Evolutionary conservation across 306 rosid species (phyloP), one percentile per base, ranked within the genome.

Genomic region (Lathyrus tuberosus): DNA sequence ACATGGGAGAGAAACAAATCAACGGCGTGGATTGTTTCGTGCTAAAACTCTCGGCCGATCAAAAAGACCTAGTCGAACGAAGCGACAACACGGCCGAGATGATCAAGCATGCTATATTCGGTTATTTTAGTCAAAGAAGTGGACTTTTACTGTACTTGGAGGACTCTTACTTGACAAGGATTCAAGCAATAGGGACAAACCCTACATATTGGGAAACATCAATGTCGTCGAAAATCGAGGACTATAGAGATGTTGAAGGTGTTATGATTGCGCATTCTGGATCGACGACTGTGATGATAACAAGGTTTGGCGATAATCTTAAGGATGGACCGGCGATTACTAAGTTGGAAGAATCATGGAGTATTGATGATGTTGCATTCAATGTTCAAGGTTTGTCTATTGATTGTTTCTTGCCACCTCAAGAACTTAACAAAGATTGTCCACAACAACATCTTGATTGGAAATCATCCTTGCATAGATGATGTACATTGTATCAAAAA

Each of bases 161-260:
- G 67, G 98, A 94, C 69, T 94, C 98, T 1, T 91, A 88, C 72
- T 76, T 94, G 3, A 94, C 96, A 15, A 83, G 98, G 77, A 90
- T 94, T 59, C 98, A 94, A 62, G 81, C 92, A 14, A 96, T 96
- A 54, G 98, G 98, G 11, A 60, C 87, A 20, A 77, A 87, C 43
- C 96, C 97, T 6, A 84, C 78, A 35, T 94, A 94, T 26, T 94
- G 98, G 98, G 98, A 94, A 75, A 94, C 98, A 18, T 76, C 98
- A 11, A 94, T 94, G 97, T 84, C 94, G 0, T 87, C 98, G 0
- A 85, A 66, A 15, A 87, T 94, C 14, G 91, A 86, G 9, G 97
- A 94, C 26, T 94, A 94, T 13, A 85, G 88, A 59, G 6, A 62
- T 2, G 87, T 87, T 5, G 96, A 94, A 16, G 98, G 88, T 2